These are phyloP conservation scores for Vachellia collinsii DNA, from an alignment of 306 rosid genomes.

Conservation along the genomic window DNA sequence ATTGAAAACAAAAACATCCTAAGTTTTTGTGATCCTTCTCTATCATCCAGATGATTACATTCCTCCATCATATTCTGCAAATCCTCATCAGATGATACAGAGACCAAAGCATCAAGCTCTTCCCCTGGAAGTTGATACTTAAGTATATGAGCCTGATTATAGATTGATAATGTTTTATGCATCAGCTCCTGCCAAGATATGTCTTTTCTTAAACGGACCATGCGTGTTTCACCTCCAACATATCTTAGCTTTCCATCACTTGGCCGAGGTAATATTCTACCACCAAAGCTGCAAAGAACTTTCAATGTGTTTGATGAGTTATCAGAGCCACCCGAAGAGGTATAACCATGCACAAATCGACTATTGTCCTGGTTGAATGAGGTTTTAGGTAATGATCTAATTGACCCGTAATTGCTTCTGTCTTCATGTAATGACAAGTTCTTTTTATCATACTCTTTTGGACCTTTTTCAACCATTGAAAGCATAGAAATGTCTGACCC, in stretches of 20 bases:
- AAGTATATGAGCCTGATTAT: conserved; percentile 51
- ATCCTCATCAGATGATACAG: conserved; percentile 76
- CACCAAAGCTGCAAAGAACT: conserved; percentile 74
- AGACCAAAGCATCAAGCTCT: conserved; percentile 80
- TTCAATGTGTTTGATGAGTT: conserved; percentile 55
- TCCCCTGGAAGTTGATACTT: conserved; percentile 85
- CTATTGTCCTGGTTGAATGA: conserved; percentile 48
- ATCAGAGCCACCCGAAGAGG: conserved; percentile 54
- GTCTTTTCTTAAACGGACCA: conserved; percentile 59
- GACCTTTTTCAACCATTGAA: conserved; percentile 46
- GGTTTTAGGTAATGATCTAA: conserved; percentile 47
- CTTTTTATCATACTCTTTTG: conserved; percentile 49
- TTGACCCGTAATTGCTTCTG: conserved; percentile 52
- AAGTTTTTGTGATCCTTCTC: conserved; percentile 55
- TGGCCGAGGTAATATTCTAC: conserved; percentile 72
- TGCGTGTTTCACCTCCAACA: conserved; percentile 78
- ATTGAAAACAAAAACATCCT: conserved; percentile 69
- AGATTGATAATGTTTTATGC: conserved; percentile 52
- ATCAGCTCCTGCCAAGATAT: conserved; percentile 65
- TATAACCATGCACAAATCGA: conserved; percentile 41
- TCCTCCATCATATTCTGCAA: conserved; percentile 81
- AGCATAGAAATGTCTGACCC: conserved; percentile 67
- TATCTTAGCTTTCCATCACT: conserved; percentile 73
- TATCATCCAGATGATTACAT: conserved; percentile 52
- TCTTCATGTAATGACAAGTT: conserved; percentile 45